Base-by-base conservation (phyloP, 2,329 filamentous ascomycete genomes). In the Didymella segeticola region DNA sequence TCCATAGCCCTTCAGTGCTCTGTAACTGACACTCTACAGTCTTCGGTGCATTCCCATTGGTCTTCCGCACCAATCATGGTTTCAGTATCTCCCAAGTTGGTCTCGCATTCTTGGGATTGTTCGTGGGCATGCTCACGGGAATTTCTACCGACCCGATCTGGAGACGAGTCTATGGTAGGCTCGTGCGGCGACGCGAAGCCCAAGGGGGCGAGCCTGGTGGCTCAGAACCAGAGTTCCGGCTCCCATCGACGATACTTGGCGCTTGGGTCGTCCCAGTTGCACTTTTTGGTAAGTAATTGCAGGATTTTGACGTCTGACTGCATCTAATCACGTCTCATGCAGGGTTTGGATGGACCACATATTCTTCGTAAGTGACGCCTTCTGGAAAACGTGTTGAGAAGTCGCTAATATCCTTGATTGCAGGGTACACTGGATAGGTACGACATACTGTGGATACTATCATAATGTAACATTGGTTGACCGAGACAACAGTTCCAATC, bases 151-250 rank as follows among this genome's bases (percentile, higher is more conserved):
- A 89, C 64, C 86, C 87, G 1, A 57, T 91, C 47, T 93, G 88
- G 88, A 79, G 82, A 62, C 79, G 77, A 53, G 80, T 86, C 55
- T 86, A 89, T 61, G 70, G 64, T 11, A 75, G 78, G 37, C 82
- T 93, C 57, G 81, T 88, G 51, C 78, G 75, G 50, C 76, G 81
- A 66, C 77, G 84, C 48, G 78, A 80, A 61, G 69, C 71, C 62
- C 78, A 82, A 72, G 81, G 80, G 36, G 82, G 82, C 5, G 69
- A 80, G 54, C 66, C 77, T 49, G 85, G 83, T 5, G 79, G 83
- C 42, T 88, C 86, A 54, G 91, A 96, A 79, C 93, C 93, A 8
- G 93, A 97, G 77, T 96, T 89, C 77, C 86, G 91, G 56, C 82
- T 97, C 27, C 89, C 91, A 6, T 86, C 90, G 47, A 83, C 79